Base-by-base conservation (phyloP, 148 eudicot genomes). In the Fallopia convolvulus region DNA sequence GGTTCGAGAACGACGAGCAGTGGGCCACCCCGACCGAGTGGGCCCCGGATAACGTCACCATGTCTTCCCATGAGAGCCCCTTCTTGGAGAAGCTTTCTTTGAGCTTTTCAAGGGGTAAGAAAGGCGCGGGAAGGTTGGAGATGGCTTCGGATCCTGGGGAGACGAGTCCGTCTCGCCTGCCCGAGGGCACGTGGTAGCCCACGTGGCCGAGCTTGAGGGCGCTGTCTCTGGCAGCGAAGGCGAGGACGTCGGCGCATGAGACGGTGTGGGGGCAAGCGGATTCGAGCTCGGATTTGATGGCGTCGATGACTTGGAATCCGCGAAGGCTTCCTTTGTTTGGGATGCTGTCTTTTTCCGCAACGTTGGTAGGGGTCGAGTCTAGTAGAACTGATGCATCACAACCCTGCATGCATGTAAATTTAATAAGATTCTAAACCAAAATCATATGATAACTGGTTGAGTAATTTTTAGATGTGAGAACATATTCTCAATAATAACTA, bases 1-100 rank as follows among this genome's bases (percentile, higher is more conserved):
- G 81, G 2, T 79, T 73, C 1, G 81, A 39, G 82, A 90, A 84
- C 55, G 90, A 86, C 58, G 81, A 70, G 66, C 92, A 90, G 5
- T 86, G 89, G 13, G 89, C 76, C 20, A 86, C 74, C 4, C 92
- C 94, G 18, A 90, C 87, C 4, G 92, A 88, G 74, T 90, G 94
- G 0, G 90, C 92, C 74, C 85, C 91, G 48, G 84, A 82, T 52
- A 88, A 86, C 49, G 84, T 33, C 30, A 88, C 91, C 70, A 88
- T 61, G 81, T 88, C 90, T 40, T 82, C 80, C 32, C 77, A 77
- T 40, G 83, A 80, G 42, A 88, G 86, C 17, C 89, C 89, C 63
- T 81, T 83, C 41, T 82, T 79, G 8, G 68, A 77, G 63, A 88
- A 88, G 36, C 21, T 60, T 1, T 78, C 70, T 53, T 72, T 82